Evolutionary conservation across 208 protist genomes (phyloP), one percentile per base, ranked within the genome.

Genomic region (Leptomonas pyrrhocoris): DNA sequence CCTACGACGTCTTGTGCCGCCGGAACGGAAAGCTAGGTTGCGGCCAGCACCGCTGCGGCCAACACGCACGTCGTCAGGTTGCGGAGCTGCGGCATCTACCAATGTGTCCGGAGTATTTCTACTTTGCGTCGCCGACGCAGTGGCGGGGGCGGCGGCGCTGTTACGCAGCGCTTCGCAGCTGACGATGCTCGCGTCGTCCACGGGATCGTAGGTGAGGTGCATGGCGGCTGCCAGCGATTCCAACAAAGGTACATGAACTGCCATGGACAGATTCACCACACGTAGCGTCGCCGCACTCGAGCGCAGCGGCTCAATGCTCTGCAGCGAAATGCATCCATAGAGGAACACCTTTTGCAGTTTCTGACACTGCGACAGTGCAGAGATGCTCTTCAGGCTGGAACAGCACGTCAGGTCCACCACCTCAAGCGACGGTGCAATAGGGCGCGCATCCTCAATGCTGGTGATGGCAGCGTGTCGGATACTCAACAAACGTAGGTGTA

Each of bases 251-350:
- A 65, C 9, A 1, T 19, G 30, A 23, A 19, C 43, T 4, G 31
- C 31, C 3, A 6, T 6, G 2, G 45, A 53, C 46, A 65, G 25
- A 16, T 43, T 55, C 46, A 65, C 60, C 11, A 13, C 30, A n/a
- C 46, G 12, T 16, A 65, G 60, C 43, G 60, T 55, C 16, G 60
- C 30, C 60, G 60, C 46, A 19, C 60, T 65, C 38, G 19, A 2
- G 60, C 45, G 60, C 43, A 65, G 46, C 2, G 60, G 28, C 16
- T 65, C 60, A n/a, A 65, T 30, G 46, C 31, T 55, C 16, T 49
- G 15, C 15, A 64, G 42, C 43, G 27, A 0, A 2, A 2, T 0
- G 58, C 58, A 64, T 3, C 42, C 58, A 36, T 13, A 21, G 0
- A 64, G 40, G 18, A 28, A 15, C 15, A 53, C 43, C 16, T 6